Evolutionary conservation across 2,329 filamentous ascomycete genomes (phyloP).

Genomic region (Neopestalotiopsis clavispora): DNA sequence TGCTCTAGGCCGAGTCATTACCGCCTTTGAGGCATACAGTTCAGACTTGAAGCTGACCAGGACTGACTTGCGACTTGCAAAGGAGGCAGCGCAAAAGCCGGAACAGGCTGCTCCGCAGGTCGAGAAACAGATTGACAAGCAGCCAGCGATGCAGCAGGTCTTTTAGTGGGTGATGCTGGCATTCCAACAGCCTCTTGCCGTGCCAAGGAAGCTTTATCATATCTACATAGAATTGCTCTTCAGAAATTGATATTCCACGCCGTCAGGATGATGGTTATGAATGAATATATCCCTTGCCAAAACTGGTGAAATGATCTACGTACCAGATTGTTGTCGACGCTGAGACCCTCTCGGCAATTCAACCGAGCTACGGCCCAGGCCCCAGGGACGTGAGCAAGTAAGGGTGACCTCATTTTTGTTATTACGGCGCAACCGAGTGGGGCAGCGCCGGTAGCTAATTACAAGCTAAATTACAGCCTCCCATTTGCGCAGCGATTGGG

Average conservation of each 20-base stretch:
- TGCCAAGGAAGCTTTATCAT: too few species aligned
- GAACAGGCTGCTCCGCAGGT: conserved; percentile 8
- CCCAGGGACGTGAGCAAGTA: not conserved
- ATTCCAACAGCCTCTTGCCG: too few species aligned
- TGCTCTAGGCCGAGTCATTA: conserved; percentile 69
- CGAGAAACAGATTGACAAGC: not conserved
- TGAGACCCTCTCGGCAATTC: not conserved
- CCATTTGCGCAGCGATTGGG: not conserved
- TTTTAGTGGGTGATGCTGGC: conserved; percentile 25
- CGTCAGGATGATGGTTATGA: not conserved
- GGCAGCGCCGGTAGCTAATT: conserved; percentile 10
- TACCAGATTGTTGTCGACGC: not conserved
- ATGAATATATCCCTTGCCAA: not conserved
- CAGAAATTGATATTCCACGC: not conserved
- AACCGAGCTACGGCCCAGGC: not conserved
- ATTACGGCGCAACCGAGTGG: not conserved
- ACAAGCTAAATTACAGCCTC: conserved; percentile 10
- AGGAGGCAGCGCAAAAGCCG: conserved; percentile 58
- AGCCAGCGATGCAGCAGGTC: conserved; percentile 38
- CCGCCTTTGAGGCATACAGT: conserved; percentile 76
- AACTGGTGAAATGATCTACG: too few species aligned
- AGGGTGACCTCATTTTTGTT: not conserved
- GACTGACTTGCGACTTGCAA: conserved; percentile 75
- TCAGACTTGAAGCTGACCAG: conserved; percentile 71
- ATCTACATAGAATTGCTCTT: too few species aligned